Percentiles rank a stretch among this genome's conserved stretches.
phyloP scores from a whole-genome alignment of 495 filamentous ascomycete species.

The Penicillium manginii region DNA sequence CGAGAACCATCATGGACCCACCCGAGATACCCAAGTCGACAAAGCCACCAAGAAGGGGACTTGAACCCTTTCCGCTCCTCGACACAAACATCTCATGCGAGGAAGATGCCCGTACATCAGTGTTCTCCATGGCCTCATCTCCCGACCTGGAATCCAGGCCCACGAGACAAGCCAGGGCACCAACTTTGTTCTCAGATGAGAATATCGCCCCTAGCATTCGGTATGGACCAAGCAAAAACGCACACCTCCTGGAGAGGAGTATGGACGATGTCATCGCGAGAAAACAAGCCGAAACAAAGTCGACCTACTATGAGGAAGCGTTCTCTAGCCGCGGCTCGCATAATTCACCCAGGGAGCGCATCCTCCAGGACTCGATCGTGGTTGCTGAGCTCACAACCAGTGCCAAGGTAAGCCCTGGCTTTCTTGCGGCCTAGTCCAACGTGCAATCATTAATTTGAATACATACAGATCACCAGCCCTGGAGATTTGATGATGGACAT shows the following conservation, averaged over 20 bases:
- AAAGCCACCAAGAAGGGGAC: not conserved
- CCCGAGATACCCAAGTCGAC: conserved; percentile 16
- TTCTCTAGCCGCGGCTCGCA: conserved; percentile 58
- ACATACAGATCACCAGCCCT: not conserved
- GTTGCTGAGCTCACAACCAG: conserved; percentile 86
- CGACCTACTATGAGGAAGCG: conserved; percentile 60
- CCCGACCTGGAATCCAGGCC: conserved; percentile 6
- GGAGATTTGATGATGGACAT: not conserved
- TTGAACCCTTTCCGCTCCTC: conserved; percentile 19
- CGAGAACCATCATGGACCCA: not conserved
- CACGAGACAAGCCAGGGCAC: conserved; percentile 11
- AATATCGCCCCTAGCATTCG: conserved; percentile 14
- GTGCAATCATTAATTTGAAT: not conserved
- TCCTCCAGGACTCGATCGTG: conserved; percentile 69
- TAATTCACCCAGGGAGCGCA: conserved; percentile 57
- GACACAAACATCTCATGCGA: conserved; percentile 14
- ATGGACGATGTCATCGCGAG: conserved; percentile 27
- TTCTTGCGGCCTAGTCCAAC: not conserved
- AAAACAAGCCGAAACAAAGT: conserved; percentile 38
- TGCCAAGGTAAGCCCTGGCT: conserved; percentile 62
- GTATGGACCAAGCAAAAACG: conserved; percentile 19
- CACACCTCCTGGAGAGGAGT: conserved; percentile 12
- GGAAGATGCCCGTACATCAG: conserved; percentile 3
- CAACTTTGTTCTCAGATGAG: conserved; percentile 35
- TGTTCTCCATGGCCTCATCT: not conserved